A percentile compares a stretch with the other conserved stretches of the same genome.
Conservation (phyloP, 225 moss, liverwort and hornwort genomes). For the Ulota crispa region DNA sequence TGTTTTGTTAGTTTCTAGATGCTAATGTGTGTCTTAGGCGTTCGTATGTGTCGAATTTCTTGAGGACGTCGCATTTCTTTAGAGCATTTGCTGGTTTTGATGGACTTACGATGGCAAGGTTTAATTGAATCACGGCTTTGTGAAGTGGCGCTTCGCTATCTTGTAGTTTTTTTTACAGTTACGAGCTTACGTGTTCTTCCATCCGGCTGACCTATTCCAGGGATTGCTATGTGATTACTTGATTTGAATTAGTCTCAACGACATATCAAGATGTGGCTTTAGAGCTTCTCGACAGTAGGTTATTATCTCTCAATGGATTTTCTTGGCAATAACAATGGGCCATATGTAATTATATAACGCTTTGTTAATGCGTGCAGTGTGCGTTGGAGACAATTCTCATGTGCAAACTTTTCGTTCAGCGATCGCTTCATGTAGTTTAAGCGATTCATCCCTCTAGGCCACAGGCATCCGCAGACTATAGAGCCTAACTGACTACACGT, state of each 20-base stretch:
- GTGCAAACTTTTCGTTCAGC: background rate
- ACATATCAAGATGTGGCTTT: background rate
- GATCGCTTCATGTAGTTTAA: background rate
- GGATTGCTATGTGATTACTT: background rate
- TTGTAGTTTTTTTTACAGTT: background rate
- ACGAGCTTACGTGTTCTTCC: background rate
- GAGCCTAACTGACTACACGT: background rate
- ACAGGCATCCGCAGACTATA: background rate
- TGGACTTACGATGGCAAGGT: background rate
- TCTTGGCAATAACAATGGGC: background rate
- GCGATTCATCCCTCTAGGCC: background rate
- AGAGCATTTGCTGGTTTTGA: background rate
- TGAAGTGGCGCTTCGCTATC: background rate
- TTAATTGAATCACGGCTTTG: background rate
- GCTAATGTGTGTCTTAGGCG: background rate
- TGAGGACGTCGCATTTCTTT: background rate
- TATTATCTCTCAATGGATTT: background rate
- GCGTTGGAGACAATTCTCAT: background rate
- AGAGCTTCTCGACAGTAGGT: background rate
- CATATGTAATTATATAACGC: background rate
- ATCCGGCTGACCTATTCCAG: background rate
- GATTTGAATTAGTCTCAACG: constrained; percentile 3
- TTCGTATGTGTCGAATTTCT: background rate
- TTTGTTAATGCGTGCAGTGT: constrained; percentile 9
- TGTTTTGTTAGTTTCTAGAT: background rate